Evolutionary conservation across 2,329 filamentous ascomycete genomes (phyloP).

Genomic region (Epichloe coenophiala): DNA sequence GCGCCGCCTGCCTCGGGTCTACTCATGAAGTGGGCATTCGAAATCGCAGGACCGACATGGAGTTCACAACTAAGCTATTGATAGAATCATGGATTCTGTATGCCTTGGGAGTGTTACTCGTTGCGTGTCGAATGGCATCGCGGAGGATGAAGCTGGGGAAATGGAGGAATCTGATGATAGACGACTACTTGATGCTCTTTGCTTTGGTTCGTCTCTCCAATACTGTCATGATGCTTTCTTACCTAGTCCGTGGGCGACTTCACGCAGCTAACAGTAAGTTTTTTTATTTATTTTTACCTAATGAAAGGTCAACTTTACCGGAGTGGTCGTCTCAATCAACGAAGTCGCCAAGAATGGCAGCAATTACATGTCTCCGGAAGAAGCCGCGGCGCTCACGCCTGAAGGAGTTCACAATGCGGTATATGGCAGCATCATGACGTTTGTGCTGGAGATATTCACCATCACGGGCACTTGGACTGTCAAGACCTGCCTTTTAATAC

Average conservation of each 20-base stretch:
- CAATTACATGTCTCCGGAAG: slow-evolving; percentile 27
- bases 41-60: slow-evolving; percentile 9
- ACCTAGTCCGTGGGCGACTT: not conserved
- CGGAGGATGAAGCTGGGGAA: slow-evolving; percentile 27
- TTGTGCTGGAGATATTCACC: slow-evolving; percentile 40
- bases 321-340: slow-evolving; percentile 28
- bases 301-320: slow-evolving; percentile 14
- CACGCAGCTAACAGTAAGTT: not conserved
- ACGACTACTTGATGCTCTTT: slow-evolving; percentile 44
- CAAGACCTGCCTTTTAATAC: slow-evolving; percentile 37
- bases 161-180: slow-evolving; percentile 33
- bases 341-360: slow-evolving; percentile 29
- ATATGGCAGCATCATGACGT: slow-evolving; percentile 39
- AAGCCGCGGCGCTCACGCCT: slow-evolving; percentile 28
- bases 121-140: slow-evolving; percentile 15
- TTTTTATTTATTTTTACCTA: too few relatives aligned
- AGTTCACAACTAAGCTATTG: slow-evolving; percentile 12
- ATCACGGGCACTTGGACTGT: slow-evolving; percentile 36
- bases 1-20: not conserved
- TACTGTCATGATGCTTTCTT: not conserved
- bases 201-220: slow-evolving; percentile 21
- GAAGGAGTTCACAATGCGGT: slow-evolving; percentile 27
- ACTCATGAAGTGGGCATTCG: not conserved
- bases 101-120: slow-evolving; percentile 13
- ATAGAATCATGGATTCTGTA: slow-evolving; percentile 20